phyloP scores from a whole-genome alignment of 2,329 filamentous ascomycete species.

The Sclerotinia subarctica region DNA sequence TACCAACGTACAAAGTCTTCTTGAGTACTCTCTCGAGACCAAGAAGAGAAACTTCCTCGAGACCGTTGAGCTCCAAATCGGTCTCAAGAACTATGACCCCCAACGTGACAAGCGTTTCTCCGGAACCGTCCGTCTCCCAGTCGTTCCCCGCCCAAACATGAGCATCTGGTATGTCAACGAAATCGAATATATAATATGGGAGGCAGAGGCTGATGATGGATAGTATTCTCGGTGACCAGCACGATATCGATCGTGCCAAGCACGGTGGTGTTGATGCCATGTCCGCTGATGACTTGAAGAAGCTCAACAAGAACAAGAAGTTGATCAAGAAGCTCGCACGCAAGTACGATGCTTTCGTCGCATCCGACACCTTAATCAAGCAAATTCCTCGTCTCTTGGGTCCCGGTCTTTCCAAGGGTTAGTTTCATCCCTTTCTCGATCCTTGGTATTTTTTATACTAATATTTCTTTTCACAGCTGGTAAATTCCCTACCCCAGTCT shows the following conservation, averaged over 20 bases:
- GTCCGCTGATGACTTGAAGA: slow-evolving; percentile 98
- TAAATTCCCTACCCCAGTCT: slow-evolving; percentile 99
- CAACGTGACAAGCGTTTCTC: slow-evolving; percentile 99
- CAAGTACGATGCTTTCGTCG: slow-evolving; percentile 99
- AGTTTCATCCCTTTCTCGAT: slow-evolving; percentile 34
- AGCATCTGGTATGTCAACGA: slow-evolving; percentile 63
- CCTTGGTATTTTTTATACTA: slow-evolving; percentile 32
- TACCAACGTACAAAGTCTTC: slow-evolving; percentile 86
- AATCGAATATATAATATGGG: slow-evolving; percentile 16
- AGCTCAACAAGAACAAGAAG: slow-evolving; percentile 99
- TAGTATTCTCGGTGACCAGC: slow-evolving; percentile 84
- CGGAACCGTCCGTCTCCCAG: slow-evolving; percentile 93
- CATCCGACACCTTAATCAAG: slow-evolving; percentile 97
- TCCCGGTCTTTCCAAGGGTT: slow-evolving; percentile 96
- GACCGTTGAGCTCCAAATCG: slow-evolving; percentile 88
- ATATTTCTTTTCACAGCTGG: slow-evolving; percentile 60
- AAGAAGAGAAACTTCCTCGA: slow-evolving; percentile 99
- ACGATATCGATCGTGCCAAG: slow-evolving; percentile 99
- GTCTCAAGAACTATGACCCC: slow-evolving; percentile 98
- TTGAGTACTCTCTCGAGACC: slow-evolving; percentile 90
- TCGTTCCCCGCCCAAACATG: slow-evolving; percentile 89
- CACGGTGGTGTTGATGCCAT: slow-evolving; percentile 98
- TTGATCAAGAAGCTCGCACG: slow-evolving; percentile 99
- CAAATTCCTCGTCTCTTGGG: slow-evolving; percentile 99
- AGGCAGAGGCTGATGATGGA: slow-evolving; percentile 34